These are phyloP conservation scores for Martiniozyma abietophila DNA, from an alignment of 805 yeast genomes.

Conservation along the genomic window DNA sequence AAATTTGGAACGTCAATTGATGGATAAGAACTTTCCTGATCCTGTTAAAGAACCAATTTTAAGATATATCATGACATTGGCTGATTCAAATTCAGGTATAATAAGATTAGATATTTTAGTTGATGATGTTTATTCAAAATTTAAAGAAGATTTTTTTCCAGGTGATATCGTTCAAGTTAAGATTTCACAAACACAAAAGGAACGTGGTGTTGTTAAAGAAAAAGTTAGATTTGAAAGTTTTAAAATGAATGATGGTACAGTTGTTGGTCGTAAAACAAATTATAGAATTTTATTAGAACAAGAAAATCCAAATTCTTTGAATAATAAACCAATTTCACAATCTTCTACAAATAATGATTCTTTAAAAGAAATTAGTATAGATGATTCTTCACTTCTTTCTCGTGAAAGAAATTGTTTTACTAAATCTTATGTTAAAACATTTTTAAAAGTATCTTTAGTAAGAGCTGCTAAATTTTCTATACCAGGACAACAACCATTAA, in stretches of 20 bases:
- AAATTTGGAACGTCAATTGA: slow-evolving; percentile 47
- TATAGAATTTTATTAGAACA: slow-evolving; percentile 55
- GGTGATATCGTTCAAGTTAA: slow-evolving; percentile 75
- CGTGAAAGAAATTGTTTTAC: slow-evolving; percentile 85
- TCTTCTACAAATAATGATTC: slow-evolving; percentile 4
- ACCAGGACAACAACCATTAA: slow-evolving; percentile 7
- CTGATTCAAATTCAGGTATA: slow-evolving; percentile 35
- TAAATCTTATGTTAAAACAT: slow-evolving; percentile 82
- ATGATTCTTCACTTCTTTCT: slow-evolving; percentile 53
- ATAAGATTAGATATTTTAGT: slow-evolving; percentile 72
- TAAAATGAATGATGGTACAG: slow-evolving; percentile 28
- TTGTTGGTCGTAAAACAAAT: slow-evolving; percentile 42
- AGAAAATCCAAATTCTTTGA: slow-evolving; percentile 25
- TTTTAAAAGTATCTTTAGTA: slow-evolving; percentile 67
- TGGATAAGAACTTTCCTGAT: slow-evolving; percentile 81
- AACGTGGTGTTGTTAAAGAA: slow-evolving; percentile 65
- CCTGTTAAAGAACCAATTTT: slow-evolving; percentile 89
- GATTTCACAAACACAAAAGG: slow-evolving; percentile 28
- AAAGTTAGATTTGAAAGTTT: slow-evolving; percentile 67
- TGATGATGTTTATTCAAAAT: slow-evolving; percentile 71
- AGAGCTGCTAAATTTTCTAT: slow-evolving; percentile 76
- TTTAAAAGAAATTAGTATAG: slow-evolving; percentile 55
- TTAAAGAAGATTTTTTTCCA: slow-evolving; percentile 80
- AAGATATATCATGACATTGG: slow-evolving; percentile 71
- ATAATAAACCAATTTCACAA: slow-evolving; percentile 6